Base-by-base conservation (phyloP, 345 rosid species). In the Rhodomyrtus tomentosa region DNA sequence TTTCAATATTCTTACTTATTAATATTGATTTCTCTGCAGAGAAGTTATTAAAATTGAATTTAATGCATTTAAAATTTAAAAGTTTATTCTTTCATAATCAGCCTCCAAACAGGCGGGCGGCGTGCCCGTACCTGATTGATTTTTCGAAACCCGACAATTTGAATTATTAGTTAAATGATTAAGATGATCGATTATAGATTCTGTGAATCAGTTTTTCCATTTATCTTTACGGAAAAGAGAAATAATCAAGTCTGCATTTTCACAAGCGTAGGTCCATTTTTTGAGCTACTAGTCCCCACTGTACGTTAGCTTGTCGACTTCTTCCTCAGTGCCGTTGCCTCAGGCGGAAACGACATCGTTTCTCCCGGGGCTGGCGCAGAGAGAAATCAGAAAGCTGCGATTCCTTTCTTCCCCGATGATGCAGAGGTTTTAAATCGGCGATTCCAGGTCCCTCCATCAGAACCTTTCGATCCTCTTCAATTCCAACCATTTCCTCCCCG, bases 81-180 rank as follows among this genome's bases (percentile, higher is more conserved):
- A 7, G 3, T 53, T 10, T 53, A 21, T 53, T 3, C 9, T 21
- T 20, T 53, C 24, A 3, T 5, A 56, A 11, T 1, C 0, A 11
- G 7, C 15, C 15, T 24, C 1, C 3, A 0, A 55, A 14, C 6
- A 10, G 25, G 29, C 16, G 11, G 0, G 7, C 16, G 5, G 13
- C 15, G 7, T 0, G 14, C 0, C 10, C 56, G 25, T 0, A 1
- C 14, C 1, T 2, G 3, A 11, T 12, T 13, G 18, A 5, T 12
- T 58, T n/a, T n/a, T 32, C 38, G 6, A 20, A 18, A 16, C 45
- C 76, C 7, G 45, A 18, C 45, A 68, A 36, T 36, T 68, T 36
- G 18, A 36, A 18, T 36, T 36, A 12, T 9, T 68, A 36, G 38
- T 18, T 36, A 36, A 68, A 18, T 4, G 45, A 25, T 68, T 36